Percentiles rank a stretch among this genome's conserved stretches.
Conservation (phyloP, 352 stramenopile species). For the Peronosclerospora sorghi region DNA sequence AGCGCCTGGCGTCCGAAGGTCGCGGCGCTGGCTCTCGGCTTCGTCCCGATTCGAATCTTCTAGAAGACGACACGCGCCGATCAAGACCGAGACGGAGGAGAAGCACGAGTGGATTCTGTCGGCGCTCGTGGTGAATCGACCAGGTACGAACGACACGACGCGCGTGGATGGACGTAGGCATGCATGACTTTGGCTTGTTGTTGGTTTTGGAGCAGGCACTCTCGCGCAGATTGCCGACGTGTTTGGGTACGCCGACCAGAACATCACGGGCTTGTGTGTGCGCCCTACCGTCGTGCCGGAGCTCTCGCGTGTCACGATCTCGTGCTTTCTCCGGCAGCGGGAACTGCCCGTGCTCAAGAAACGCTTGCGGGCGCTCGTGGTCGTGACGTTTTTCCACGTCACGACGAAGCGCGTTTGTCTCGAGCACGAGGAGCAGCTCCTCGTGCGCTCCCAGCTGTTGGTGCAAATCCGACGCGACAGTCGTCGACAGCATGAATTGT, state of each 20-base stretch:
- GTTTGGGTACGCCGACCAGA: constrained; percentile 59
- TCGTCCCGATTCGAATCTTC: too few relatives aligned
- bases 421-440: constrained; percentile 46
- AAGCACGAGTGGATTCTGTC: constrained; percentile 64
- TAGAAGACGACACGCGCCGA: too few relatives aligned
- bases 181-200: too few relatives aligned
- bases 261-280: constrained; percentile 64
- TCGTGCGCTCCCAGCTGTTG: constrained; percentile 53
- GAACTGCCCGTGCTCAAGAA: constrained; percentile 48
- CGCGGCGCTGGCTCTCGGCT: too few relatives aligned
- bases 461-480: constrained; percentile 25
- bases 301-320: constrained; percentile 67
- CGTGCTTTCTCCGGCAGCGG: constrained; percentile 38
- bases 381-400: constrained; percentile 71
- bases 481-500: constrained; percentile 14
- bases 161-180: too few relatives aligned
- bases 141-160: too few relatives aligned
- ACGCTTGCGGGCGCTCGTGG: constrained; percentile 46
- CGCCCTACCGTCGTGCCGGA: constrained; percentile 61
- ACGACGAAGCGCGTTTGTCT: constrained; percentile 55
- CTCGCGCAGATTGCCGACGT: constrained; percentile 59
- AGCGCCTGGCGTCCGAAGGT: too few relatives aligned
- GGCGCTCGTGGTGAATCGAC: constrained; percentile 58
- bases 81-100: neutral
- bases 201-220: constrained; percentile 22